Conservation (phyloP, 345 rosid genomes). For the Isatis tinctoria region DNA sequence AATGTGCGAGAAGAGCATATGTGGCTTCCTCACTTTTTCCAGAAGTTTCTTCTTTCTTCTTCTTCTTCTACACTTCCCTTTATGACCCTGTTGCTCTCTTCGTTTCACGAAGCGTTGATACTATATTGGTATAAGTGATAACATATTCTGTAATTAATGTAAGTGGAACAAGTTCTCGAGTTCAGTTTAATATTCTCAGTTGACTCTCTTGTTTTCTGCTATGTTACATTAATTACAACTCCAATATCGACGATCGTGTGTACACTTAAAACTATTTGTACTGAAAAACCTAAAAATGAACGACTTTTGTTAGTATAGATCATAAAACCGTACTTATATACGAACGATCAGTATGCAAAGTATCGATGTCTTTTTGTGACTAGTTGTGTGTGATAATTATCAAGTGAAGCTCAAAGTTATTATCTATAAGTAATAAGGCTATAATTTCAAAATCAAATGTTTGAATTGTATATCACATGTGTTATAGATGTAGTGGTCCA, state of each 20-base stretch:
- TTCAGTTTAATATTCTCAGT: neutral
- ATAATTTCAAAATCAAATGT: neutral
- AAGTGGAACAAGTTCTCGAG: conserved; percentile 5
- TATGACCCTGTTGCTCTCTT: neutral
- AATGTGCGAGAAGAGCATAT: conserved; percentile 34
- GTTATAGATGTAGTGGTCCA: too few relatives aligned
- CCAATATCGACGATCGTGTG: neutral
- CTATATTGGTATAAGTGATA: neutral
- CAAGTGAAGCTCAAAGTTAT: too few relatives aligned
- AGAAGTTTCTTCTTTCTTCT: conserved; percentile 41
- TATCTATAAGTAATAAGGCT: too few relatives aligned
- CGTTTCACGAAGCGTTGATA: neutral
- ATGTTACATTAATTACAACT: neutral
- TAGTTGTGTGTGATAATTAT: neutral
- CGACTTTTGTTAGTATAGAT: neutral
- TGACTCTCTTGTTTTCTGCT: neutral
- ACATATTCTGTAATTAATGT: conserved; percentile 15
- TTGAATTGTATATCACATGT: neutral
- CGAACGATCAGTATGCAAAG: neutral
- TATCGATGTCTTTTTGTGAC: neutral
- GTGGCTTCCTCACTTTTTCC: conserved; percentile 42
- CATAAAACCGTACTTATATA: neutral
- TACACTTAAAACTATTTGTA: neutral
- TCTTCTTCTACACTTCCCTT: neutral
- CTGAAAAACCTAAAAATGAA: neutral